phyloP scores from a whole-genome alignment of 1,284 basidiomycete species.

The Trametes versicolor region DNA sequence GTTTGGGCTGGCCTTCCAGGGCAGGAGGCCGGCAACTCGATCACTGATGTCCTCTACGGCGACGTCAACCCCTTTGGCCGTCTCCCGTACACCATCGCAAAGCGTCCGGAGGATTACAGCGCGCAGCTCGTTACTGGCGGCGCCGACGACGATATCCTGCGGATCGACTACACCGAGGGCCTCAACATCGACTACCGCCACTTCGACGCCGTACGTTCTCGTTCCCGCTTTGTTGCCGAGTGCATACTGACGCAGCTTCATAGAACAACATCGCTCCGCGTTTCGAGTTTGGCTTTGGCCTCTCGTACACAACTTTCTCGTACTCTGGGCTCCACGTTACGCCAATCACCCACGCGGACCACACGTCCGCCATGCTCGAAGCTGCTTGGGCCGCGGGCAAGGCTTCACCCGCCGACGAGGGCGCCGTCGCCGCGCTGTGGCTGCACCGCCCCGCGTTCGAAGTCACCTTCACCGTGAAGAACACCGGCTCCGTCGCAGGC shows the following conservation, averaged over 20 bases:
- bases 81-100: conserved; percentile 86
- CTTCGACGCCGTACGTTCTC: conserved; percentile 69
- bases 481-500: conserved; percentile 64
- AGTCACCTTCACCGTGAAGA: conserved; percentile 67
- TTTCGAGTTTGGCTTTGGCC: conserved; percentile 85
- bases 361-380: conserved; percentile 50
- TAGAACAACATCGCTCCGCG: conserved; percentile 64
- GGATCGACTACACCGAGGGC: conserved; percentile 74
- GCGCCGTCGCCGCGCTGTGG: conserved; percentile 67
- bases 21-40: conserved; percentile 80
- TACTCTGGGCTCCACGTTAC: conserved; percentile 65
- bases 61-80: conserved; percentile 78
- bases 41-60: conserved; percentile 80
- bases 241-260: conserved; percentile 3
- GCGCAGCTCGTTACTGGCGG: conserved; percentile 60
- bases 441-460: conserved; percentile 69
- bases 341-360: conserved; percentile 47
- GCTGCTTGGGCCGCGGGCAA: conserved; percentile 64
- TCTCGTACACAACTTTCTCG: conserved; percentile 85
- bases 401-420: conserved; percentile 56
- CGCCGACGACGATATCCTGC: conserved; percentile 52
- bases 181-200: conserved; percentile 82
- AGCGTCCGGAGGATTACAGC: conserved; percentile 70
- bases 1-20: conserved; percentile 79
- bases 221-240: conserved; percentile 2